Base-by-base conservation (phyloP, 306 rosid species). In the Casuarina cunninghamiana region DNA sequence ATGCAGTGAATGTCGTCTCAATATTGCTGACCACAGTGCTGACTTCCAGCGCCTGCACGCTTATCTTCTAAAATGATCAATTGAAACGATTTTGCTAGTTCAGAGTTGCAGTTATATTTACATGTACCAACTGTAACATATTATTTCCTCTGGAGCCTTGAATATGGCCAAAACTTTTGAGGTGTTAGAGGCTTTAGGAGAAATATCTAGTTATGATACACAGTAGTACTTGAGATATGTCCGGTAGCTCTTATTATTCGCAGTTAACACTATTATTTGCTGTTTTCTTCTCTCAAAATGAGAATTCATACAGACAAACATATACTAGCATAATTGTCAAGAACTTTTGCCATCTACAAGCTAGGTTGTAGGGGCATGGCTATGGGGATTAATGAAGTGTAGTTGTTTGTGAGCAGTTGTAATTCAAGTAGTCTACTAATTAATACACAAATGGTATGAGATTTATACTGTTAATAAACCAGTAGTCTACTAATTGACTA, bases 1-100 rank as follows among this genome's bases (percentile, higher is more conserved):
- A 94, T 74, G 97, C 80, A 26, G 98, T 94, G 81, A 94, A 94
- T 83, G 76, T 81, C 46, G 95, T 90, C 44, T 90, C 98, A 0
- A 72, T 94, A 76, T 54, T 92, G 75, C 75, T 94, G 80, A 94
- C 98, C 82, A 39, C 94, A 41, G 32, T 89, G 73, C 76, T 90
- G 74, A 89, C 97, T 61, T 78, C 96, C 53, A 19, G 89, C 3
- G 90, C 90, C 72, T 88, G 92, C 83, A 41, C 48, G 54, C 87
- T 83, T 83, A 68, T 82, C 43, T 94, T 94, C 75, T 94, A 79
- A 88, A 76, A 81, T 50, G 10, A 57, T 54, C 62, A 53, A 21
- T 35, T 11, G 67, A 41, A 48, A 61, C 48, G 43, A 53, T 50
- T 42, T 16, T 63, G 71, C 39, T 57, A 69, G 11, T 37, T 57